Percentiles rank a stretch among this genome's conserved stretches.
Conservation (phyloP, 148 eudicot genomes). For the Heliamphora exappendiculata region DNA sequence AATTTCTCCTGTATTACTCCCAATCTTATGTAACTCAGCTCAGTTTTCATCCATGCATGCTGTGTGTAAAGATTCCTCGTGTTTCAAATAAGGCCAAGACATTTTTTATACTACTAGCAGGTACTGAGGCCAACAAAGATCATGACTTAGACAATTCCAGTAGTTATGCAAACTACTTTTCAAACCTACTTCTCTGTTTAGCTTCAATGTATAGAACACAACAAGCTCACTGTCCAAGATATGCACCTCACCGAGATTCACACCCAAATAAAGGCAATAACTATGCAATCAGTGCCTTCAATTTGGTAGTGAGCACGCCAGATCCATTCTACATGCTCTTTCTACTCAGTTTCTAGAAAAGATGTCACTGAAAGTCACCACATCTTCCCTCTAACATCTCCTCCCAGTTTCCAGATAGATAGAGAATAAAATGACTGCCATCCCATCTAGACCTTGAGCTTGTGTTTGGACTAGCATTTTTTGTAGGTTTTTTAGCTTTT, state of each 20-base stretch:
- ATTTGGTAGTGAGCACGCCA: too few relatives aligned
- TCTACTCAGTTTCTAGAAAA: neutral
- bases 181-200: neutral
- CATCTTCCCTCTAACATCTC: neutral
- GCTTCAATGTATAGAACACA: neutral
- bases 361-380: neutral
- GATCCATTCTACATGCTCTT: neutral
- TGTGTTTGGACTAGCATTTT: too few relatives aligned
- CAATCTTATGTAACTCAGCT: neutral
- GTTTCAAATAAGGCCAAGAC: neutral
- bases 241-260: neutral
- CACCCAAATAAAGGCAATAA: neutral
- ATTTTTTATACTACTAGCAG: neutral
- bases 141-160: neutral
- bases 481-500: too few relatives aligned
- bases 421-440: neutral
- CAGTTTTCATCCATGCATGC: neutral
- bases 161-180: neutral
- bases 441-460: neutral
- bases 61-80: neutral
- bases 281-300: neutral
- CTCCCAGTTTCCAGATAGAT: neutral
- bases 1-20: neutral
- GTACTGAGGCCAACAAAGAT: neutral
- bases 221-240: neutral